Conservation (phyloP, 2,329 filamentous ascomycete species). For the Trichoderma lentiforme region DNA sequence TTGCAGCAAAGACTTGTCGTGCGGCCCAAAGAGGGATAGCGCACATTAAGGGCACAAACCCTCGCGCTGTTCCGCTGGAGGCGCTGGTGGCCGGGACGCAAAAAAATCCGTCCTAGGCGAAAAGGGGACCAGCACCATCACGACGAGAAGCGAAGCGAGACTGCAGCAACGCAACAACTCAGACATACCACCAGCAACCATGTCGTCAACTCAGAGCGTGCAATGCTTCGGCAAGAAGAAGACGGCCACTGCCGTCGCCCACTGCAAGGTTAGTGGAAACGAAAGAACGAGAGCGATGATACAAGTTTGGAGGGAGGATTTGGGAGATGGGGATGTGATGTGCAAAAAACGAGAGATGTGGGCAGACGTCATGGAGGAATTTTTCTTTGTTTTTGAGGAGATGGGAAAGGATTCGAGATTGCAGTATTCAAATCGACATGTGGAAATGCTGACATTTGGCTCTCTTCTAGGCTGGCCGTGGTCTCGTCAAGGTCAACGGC, state of each 20-base stretch:
- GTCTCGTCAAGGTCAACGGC: conserved; percentile 98
- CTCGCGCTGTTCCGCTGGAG: conserved; percentile 23
- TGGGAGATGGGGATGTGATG: not conserved
- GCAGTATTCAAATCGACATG: not conserved
- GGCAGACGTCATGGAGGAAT: not conserved
- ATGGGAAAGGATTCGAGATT: not conserved
- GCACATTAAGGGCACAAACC: conserved; percentile 34
- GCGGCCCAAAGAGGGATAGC: conserved; percentile 28
- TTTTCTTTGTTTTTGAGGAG: not conserved
- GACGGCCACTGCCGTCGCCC: conserved; percentile 84
- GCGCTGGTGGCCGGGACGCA: conserved; percentile 20
- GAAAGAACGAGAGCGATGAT: not conserved
- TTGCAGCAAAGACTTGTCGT: not conserved
- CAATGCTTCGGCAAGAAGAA: conserved; percentile 99
- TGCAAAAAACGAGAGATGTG: not conserved
- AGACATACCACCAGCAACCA: conserved; percentile 48
- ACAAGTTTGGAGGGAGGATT: not conserved
- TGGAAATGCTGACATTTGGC: conserved; percentile 30
- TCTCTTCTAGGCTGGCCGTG: conserved; percentile 44
- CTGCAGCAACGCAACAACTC: conserved; percentile 26
- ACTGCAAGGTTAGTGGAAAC: conserved; percentile 69
- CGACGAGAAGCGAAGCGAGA: conserved; percentile 18
- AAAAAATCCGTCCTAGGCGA: conserved; percentile 23
- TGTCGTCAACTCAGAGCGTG: conserved; percentile 75
- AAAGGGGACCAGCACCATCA: conserved; percentile 18